Evolutionary conservation across 768 basidiomycete species (phyloP), one percentile per base, ranked within the genome.

Genomic region (Termitomyces heimii): DNA sequence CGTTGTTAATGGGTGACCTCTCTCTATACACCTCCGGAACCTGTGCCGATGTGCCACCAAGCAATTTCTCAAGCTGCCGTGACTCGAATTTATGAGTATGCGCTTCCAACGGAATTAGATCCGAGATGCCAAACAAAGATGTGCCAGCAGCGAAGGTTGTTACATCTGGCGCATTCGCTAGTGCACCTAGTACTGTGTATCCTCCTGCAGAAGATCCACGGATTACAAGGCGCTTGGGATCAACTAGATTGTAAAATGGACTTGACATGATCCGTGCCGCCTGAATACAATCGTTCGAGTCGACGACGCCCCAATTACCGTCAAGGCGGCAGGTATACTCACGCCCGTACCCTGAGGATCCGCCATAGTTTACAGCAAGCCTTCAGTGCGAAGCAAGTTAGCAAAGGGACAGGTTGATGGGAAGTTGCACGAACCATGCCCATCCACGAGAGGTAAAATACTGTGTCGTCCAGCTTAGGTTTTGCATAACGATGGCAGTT

Each of bases 181-280:
- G 54, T 2, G 72, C 67, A 10, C 84, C 68, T 34, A 94, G 79
- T 5, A 78, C 76, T 2, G 88, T 89, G 67, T 77, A 90, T 0
- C 91, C 91, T 2, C 91, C 89, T 4, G 89, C 80, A 13, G 87
- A 89, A 0, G 81, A 76, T 0, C 91, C 92, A 3, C 86, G 83
- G 59, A 93, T 85, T 18, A 83, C 81, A 5, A 82, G 75, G 8
- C 90, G 84, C 49, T 79, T 69, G 1, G 74, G 70, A 59, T 94
- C 91, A 54, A 89, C 77, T 62, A 86, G 79, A 9, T 77, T 73
- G 65, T 81, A 68, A 0, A 78, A 76, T 1, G 68, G 60, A 4
- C 65, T 56, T 14, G 82, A 74, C 37, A 91, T 76, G 34, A 74
- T 63, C 22, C 68, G 71, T 0, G 82, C 80, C 3, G 87, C 82